Evolutionary conservation across 208 protist genomes (phyloP).

Genomic region (Kentomonas sorsogonicus): DNA sequence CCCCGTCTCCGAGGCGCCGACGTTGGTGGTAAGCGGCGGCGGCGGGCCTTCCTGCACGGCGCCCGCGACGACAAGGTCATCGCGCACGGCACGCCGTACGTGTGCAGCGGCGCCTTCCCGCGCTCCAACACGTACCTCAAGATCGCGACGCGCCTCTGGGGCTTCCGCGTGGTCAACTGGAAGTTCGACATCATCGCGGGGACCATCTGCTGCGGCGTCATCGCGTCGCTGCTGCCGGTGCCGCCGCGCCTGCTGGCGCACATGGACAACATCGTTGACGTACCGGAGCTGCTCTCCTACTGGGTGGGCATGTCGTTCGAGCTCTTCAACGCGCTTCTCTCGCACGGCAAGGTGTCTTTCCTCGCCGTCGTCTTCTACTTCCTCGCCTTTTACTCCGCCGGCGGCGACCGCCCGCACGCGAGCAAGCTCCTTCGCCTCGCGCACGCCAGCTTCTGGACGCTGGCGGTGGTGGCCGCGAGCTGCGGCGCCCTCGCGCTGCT

Average conservation of each 20-base stretch:
- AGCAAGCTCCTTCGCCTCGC: conserved; percentile 34
- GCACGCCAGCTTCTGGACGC: conserved; percentile 51
- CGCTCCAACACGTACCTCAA: conserved; percentile 50
- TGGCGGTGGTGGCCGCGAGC: conserved; percentile 37
- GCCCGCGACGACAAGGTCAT: conserved; percentile 47
- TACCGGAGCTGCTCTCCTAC: conserved; percentile 18
- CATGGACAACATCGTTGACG: conserved; percentile 6
- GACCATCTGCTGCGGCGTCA: conserved; percentile 53
- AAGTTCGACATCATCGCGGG: conserved; percentile 81
- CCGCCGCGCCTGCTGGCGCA: conserved; percentile 18
- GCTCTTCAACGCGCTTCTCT: conserved; percentile 41
- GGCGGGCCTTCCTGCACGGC: conserved; percentile 84
- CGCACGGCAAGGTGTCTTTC: conserved; percentile 40
- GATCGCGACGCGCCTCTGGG: conserved; percentile 51
- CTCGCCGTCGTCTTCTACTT: conserved; percentile 43
- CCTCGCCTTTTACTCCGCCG: conserved; percentile 46
- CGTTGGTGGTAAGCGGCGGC: conserved; percentile 74
- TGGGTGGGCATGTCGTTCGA: conserved; percentile 32
- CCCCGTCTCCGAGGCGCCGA: conserved; percentile 46
- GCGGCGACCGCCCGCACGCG: conserved; percentile 32
- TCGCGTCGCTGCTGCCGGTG: conserved; percentile 59
- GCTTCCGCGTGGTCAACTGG: conserved; percentile 82
- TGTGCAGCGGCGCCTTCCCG: conserved; percentile 52
- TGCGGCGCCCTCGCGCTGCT: conserved; percentile 42
- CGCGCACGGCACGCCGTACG: conserved; percentile 56